Conservation (phyloP, 2,329 filamentous ascomycete genomes). For the Talaromyces sp. region DNA sequence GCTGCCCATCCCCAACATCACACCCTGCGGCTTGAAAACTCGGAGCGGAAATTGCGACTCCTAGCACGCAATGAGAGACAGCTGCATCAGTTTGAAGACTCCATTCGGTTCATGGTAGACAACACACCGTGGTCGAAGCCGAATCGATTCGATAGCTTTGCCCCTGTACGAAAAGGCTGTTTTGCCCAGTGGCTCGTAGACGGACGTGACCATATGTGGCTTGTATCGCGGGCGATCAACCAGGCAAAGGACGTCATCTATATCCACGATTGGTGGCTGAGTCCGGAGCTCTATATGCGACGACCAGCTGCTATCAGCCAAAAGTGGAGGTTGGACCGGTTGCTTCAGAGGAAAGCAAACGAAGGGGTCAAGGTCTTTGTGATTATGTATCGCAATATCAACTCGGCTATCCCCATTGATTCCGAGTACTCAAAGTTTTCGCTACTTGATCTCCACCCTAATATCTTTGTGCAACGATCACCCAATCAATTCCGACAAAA, state of each 20-base stretch:
- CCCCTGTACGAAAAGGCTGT: slow-evolving; percentile 77
- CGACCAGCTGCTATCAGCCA: slow-evolving; percentile 92
- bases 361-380: slow-evolving; percentile 97
- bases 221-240: slow-evolving; percentile 90
- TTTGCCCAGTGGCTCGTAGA: slow-evolving; percentile 97
- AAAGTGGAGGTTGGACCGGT: slow-evolving; percentile 90
- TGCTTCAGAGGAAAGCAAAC: slow-evolving; percentile 87
- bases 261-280: slow-evolving; percentile 99
- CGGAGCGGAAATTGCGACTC: slow-evolving; percentile 85
- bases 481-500: slow-evolving; percentile 98
- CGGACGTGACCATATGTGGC: slow-evolving; percentile 98
- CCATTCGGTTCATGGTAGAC: slow-evolving; percentile 76
- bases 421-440: slow-evolving; percentile 98
- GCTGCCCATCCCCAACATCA: slow-evolving; percentile 68
- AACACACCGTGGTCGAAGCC: slow-evolving; percentile 76
- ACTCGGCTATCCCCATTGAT: slow-evolving; percentile 94
- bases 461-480: slow-evolving; percentile 92
- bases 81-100: slow-evolving; percentile 87
- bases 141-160: slow-evolving; percentile 90
- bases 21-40: slow-evolving; percentile 79
- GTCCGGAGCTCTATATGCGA: slow-evolving; percentile 90
- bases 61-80: slow-evolving; percentile 87
- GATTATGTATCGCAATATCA: slow-evolving; percentile 96
- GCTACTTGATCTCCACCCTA: slow-evolving; percentile 87
- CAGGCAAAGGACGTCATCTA: slow-evolving; percentile 98